Evolutionary conservation across 2,329 filamentous ascomycete genomes (phyloP).

Genomic region (Pseudocercospora cruenta): DNA sequence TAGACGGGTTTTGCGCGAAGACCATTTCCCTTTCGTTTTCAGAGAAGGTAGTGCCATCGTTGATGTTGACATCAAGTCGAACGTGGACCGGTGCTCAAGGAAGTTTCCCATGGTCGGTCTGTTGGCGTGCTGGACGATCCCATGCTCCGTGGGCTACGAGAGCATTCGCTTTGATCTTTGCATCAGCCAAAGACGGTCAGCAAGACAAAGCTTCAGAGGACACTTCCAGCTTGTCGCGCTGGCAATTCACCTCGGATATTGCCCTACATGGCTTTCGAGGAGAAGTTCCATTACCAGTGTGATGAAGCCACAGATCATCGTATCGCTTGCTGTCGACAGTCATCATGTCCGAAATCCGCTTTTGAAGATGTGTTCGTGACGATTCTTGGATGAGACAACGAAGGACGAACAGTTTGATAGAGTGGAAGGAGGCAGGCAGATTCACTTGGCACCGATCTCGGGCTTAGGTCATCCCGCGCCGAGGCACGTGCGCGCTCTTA

Average conservation of each 20-base stretch:
- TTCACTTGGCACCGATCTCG: slow-evolving; percentile 1
- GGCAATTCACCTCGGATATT: neutral
- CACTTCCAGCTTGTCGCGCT: too few relatives aligned
- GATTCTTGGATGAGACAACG: neutral
- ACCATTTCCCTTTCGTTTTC: neutral
- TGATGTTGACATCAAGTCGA: too few relatives aligned
- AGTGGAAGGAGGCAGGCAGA: neutral
- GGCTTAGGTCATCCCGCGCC: neutral
- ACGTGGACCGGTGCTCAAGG: too few relatives aligned
- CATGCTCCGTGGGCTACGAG: too few relatives aligned
- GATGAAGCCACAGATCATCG: neutral
- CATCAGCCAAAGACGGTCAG: too few relatives aligned
- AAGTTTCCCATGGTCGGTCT: too few relatives aligned
- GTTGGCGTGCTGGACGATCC: too few relatives aligned
- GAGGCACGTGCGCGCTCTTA: neutral
- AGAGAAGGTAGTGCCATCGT: too few relatives aligned
- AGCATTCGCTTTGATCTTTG: too few relatives aligned
- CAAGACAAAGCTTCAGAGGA: too few relatives aligned
- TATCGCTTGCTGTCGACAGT: neutral
- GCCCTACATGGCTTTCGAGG: neutral
- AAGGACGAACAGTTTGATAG: neutral
- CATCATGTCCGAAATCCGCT: neutral
- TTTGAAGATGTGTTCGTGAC: neutral
- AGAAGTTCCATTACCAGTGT: neutral
- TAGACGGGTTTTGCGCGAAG: neutral